phyloP scores from a whole-genome alignment of 2,329 filamentous ascomycete species.

The Colletotrichum liaoningense region DNA sequence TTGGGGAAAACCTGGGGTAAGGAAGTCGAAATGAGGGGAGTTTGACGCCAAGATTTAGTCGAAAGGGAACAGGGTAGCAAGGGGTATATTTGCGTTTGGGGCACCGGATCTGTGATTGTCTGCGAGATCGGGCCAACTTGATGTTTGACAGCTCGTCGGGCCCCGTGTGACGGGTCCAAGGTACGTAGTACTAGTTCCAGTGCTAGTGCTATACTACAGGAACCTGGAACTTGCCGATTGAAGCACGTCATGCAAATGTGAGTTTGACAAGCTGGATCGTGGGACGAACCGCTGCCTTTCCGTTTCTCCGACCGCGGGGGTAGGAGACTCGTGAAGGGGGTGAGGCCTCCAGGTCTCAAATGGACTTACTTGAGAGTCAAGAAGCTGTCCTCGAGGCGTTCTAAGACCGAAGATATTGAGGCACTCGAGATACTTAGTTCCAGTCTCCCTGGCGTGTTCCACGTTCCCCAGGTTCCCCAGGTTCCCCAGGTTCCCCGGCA shows the following conservation, averaged over 20 bases:
- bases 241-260: conserved; percentile 4
- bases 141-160: not conserved
- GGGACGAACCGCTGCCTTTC: not conserved
- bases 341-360: not conserved
- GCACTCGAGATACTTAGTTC: not conserved
- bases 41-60: not conserved
- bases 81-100: not conserved
- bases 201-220: not conserved
- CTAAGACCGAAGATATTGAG: not conserved
- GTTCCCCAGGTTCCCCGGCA: too few relatives aligned
- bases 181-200: not conserved
- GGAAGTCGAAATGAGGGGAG: not conserved
- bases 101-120: not conserved
- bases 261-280: not conserved
- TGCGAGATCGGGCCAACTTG: not conserved
- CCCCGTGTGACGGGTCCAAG: not conserved
- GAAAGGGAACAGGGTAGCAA: not conserved
- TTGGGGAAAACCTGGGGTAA: not conserved
- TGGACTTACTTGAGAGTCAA: not conserved
- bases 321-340: not conserved
- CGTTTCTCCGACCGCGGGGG: not conserved
- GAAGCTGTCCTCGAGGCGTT: not conserved
- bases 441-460: too few relatives aligned
- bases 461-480: too few relatives aligned
- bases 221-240: not conserved